These are phyloP conservation scores for Scolecobasidium constrictum DNA, from an alignment of 2,329 filamentous ascomycete genomes.

Conservation along the genomic window DNA sequence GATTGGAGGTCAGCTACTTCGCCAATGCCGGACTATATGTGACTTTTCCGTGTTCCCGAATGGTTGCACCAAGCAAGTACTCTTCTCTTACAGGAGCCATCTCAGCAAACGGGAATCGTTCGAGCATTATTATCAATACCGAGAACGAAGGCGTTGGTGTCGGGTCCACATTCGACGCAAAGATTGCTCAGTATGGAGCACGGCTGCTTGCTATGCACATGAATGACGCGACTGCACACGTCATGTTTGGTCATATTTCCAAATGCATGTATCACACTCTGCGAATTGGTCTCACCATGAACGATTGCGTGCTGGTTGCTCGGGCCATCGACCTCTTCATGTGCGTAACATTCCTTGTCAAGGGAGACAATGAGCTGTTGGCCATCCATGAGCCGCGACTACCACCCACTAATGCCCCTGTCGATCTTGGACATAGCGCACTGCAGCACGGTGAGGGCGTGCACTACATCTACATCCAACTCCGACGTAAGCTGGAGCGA, in stretches of 20 bases:
- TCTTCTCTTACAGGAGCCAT: no score
- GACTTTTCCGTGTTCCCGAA: constrained; percentile 34
- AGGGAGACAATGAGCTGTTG: constrained; percentile 16
- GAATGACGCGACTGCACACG: constrained; percentile 38
- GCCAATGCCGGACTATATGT: constrained; percentile 35
- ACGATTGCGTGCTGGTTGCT: neutral
- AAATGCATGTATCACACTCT: constrained; percentile 41
- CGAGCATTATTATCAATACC: neutral
- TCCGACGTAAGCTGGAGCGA: constrained; percentile 5
- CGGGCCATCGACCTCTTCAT: constrained; percentile 19
- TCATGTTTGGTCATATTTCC: constrained; percentile 31
- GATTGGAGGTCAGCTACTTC: constrained; percentile 43
- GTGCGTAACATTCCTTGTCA: constrained; percentile 18
- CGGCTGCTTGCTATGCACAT: constrained; percentile 16
- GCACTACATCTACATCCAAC: constrained; percentile 4
- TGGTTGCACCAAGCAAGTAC: no score
- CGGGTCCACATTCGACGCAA: constrained; percentile 1
- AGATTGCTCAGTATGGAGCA: neutral
- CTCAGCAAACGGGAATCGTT: neutral
- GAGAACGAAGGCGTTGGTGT: constrained; percentile 4
- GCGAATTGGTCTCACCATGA: constrained; percentile 16
- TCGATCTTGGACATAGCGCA: constrained; percentile 10
- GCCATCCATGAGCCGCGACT: neutral
- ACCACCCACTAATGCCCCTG: constrained; percentile 2
- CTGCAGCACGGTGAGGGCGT: neutral